Conservation (phyloP, 352 stramenopile species). For the Globisporangium heterothallicum region DNA sequence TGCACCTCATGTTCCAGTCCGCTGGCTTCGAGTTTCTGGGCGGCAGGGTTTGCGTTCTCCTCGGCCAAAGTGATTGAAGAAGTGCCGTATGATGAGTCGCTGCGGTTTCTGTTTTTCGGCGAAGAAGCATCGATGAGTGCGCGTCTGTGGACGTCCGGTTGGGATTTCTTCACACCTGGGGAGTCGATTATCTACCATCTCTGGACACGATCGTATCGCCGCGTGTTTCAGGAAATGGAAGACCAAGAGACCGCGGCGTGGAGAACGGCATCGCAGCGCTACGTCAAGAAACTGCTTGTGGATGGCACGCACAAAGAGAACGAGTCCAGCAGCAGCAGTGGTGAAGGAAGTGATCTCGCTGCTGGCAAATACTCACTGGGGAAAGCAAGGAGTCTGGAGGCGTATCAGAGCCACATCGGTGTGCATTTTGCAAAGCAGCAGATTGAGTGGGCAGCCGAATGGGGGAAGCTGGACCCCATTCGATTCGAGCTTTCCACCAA, state of each 20-base stretch:
- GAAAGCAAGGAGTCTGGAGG: constrained; percentile 26
- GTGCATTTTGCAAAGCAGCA: constrained; percentile 33
- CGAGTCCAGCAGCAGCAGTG: background rate
- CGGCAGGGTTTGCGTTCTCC: constrained; percentile 71
- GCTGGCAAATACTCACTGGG: constrained; percentile 22
- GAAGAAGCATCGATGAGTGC: constrained; percentile 91
- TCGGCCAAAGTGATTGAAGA: constrained; percentile 38
- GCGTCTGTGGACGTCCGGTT: constrained; percentile 86
- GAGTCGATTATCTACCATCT: constrained; percentile 84
- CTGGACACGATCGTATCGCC: constrained; percentile 79
- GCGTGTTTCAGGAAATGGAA: constrained; percentile 71
- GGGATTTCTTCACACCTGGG: constrained; percentile 87
- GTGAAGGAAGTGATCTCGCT: constrained; percentile 1
- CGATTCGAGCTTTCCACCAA: constrained; percentile 41
- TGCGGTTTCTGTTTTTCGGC: constrained; percentile 92
- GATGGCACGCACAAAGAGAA: constrained; percentile 4
- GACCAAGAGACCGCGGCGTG: constrained; percentile 21
- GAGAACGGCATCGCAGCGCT: constrained; percentile 20
- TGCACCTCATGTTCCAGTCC: constrained; percentile 23
- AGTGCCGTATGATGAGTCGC: constrained; percentile 81
- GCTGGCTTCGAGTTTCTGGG: constrained; percentile 59
- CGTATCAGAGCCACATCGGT: constrained; percentile 48
- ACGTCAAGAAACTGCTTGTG: constrained; percentile 23
- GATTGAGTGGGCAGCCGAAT: constrained; percentile 53
- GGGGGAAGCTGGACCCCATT: constrained; percentile 55